phyloP scores from a whole-genome alignment of 139 green algal genomes.

The Chlorella sp. region DNA sequence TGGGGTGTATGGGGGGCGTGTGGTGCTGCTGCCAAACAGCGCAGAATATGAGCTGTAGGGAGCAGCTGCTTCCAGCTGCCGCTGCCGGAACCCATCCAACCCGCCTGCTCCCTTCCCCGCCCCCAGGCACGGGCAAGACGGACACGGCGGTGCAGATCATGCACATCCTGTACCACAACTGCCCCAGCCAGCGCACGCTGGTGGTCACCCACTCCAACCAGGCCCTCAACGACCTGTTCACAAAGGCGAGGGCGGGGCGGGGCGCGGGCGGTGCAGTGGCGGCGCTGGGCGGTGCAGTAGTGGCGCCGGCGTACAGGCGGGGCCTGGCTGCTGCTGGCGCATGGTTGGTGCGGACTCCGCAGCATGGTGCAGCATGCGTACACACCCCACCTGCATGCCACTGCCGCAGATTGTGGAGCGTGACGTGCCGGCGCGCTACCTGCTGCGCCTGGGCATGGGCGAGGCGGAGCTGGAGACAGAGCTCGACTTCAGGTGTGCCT shows the following conservation, averaged over 20 bases:
- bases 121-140: conserved; percentile 94
- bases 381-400: too few species aligned
- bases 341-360: neutral
- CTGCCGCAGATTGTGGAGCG: conserved; percentile 88
- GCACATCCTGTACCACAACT: conserved; percentile 95
- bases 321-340: neutral
- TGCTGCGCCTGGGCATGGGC: conserved; percentile 95
- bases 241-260: neutral
- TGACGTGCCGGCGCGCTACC: conserved; percentile 83
- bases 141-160: conserved; percentile 96
- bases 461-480: conserved; percentile 94
- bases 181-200: conserved; percentile 89
- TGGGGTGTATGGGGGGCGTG: too few species aligned
- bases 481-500: conserved; percentile 82
- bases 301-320: too few species aligned
- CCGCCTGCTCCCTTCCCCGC: neutral
- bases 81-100: neutral
- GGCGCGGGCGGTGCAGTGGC: neutral
- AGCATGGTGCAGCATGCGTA: neutral
- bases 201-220: conserved; percentile 99
- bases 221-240: conserved; percentile 91
- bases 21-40: neutral
- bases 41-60: neutral
- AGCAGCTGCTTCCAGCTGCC: neutral
- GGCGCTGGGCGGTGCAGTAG: too few species aligned